These are phyloP conservation scores for Massariosphaeria phaeospora DNA, from an alignment of 495 filamentous ascomycete genomes.

Conservation along the genomic window DNA sequence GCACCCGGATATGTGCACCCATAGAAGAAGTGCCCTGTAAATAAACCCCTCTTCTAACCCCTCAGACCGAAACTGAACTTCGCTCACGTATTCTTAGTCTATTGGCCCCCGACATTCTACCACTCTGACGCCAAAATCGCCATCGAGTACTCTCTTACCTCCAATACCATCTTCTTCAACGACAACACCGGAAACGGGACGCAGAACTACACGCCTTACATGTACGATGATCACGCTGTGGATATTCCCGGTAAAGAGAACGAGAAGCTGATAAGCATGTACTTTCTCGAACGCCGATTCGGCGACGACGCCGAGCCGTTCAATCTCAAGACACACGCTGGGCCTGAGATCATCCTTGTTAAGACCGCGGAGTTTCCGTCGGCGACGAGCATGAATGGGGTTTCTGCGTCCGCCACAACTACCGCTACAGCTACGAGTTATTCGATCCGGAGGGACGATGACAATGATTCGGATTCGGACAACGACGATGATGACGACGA, in stretches of 20 bases:
- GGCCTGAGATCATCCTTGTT: not conserved
- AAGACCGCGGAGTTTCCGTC: not conserved
- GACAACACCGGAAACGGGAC: not conserved
- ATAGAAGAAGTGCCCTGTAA: not conserved
- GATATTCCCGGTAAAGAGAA: not conserved
- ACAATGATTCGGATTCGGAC: too few relatives aligned
- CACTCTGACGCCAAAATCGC: not conserved
- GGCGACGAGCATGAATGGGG: not conserved
- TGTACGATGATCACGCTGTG: not conserved
- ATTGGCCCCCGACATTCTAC: not conserved
- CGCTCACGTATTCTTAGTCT: not conserved
- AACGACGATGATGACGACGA: too few relatives aligned
- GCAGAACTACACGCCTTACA: not conserved
- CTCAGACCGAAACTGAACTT: too few relatives aligned
- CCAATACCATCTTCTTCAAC: not conserved
- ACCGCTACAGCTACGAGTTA: too few relatives aligned
- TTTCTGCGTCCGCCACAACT: not conserved
- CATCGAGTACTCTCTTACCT: not conserved
- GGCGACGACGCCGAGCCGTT: not conserved
- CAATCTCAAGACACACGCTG: not conserved
- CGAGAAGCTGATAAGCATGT: not conserved
- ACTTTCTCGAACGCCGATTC: not conserved
- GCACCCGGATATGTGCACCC: not conserved
- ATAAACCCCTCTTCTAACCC: too few relatives aligned
- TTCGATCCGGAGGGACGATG: too few relatives aligned